Evolutionary conservation across 352 stramenopile species (phyloP).

Genomic region (Pythium guiyangense): DNA sequence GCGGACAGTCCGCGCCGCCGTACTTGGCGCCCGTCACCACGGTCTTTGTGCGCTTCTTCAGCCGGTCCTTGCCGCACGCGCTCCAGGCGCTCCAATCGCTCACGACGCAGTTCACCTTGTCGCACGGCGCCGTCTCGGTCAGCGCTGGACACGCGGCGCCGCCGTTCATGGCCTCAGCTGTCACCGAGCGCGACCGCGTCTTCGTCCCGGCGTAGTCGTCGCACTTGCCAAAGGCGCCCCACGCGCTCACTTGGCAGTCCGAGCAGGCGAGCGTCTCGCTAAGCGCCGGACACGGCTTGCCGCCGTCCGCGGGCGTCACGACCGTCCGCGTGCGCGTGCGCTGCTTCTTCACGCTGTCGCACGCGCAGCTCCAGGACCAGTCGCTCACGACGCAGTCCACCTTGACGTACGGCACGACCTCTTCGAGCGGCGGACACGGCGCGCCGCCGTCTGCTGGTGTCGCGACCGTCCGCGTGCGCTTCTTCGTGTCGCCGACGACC

Average conservation of each 20-base stretch:
- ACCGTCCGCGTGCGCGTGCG: slow-evolving; percentile 24
- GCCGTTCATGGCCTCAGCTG: slow-evolving; percentile 22
- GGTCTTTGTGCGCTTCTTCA: slow-evolving; percentile 16
- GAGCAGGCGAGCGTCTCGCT: slow-evolving; percentile 32
- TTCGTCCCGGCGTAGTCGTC: slow-evolving; percentile 28
- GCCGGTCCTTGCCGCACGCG: slow-evolving; percentile 11
- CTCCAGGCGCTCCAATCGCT: slow-evolving; percentile 43
- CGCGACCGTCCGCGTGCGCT: slow-evolving; percentile 30
- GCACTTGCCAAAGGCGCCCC: slow-evolving; percentile 28
- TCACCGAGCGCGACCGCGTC: slow-evolving; percentile 25
- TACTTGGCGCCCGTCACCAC: slow-evolving; percentile 16
- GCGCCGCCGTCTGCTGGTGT: slow-evolving; percentile 32
- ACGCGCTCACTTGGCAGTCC: slow-evolving; percentile 27
- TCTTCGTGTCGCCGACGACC: slow-evolving; percentile 31
- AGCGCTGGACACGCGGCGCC: slow-evolving; percentile 32
- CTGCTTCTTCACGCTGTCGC: slow-evolving; percentile 27
- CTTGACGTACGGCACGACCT: slow-evolving; percentile 29
- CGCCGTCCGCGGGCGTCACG: slow-evolving; percentile 31
- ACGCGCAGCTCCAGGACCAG: slow-evolving; percentile 32
- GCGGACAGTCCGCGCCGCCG: slow-evolving; percentile 17
- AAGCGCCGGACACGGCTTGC: slow-evolving; percentile 29
- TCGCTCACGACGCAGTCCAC: slow-evolving; percentile 38
- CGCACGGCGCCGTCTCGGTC: slow-evolving; percentile 21
- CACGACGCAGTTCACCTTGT: slow-evolving; percentile 53
- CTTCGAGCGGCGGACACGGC: slow-evolving; percentile 34